phyloP scores from a whole-genome alignment of 305 asterid genomes.

The Fraxinus xanthoxyloides region DNA sequence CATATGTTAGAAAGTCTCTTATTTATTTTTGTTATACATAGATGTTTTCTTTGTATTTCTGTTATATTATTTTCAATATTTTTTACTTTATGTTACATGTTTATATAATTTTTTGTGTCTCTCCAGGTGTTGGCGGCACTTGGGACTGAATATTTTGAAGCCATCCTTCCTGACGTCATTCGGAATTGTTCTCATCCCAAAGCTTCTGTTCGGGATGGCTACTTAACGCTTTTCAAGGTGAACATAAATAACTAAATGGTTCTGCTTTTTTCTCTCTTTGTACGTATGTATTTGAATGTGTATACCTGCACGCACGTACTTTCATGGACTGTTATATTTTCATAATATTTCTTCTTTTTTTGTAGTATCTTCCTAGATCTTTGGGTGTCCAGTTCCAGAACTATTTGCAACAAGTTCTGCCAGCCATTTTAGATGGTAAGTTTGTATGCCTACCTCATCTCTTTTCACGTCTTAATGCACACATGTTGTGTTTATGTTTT shows the following conservation, averaged over 20 bases:
- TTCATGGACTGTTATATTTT: not conserved
- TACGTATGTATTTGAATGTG: slow-evolving; percentile 1
- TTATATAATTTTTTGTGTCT: slow-evolving; percentile 17
- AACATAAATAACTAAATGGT: slow-evolving; percentile 11
- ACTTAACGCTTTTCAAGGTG: slow-evolving; percentile 90
- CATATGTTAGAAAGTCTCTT: not conserved
- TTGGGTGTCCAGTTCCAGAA: slow-evolving; percentile 96
- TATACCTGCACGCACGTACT: not conserved
- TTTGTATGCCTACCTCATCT: slow-evolving; percentile 8
- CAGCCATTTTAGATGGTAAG: slow-evolving; percentile 92
- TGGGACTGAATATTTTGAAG: slow-evolving; percentile 82
- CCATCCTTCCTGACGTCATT: slow-evolving; percentile 85
- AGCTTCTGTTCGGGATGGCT: slow-evolving; percentile 96
- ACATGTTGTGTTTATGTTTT: slow-evolving; percentile 2
- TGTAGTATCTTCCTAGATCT: slow-evolving; percentile 95
- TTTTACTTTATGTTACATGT: not conserved
- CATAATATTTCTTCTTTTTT: slow-evolving; percentile 21
- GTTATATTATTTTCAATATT: not conserved
- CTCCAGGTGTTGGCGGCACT: slow-evolving; percentile 93
- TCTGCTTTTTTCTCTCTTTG: slow-evolving; percentile 3
- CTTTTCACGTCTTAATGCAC: slow-evolving; percentile 10
- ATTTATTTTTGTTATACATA: not conserved
- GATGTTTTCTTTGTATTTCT: not conserved
- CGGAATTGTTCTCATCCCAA: slow-evolving; percentile 88
- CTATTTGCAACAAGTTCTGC: slow-evolving; percentile 94